Evolutionary conservation across 495 filamentous ascomycete species (phyloP).

Genomic region (Pseudomonodictys pantanalensis): DNA sequence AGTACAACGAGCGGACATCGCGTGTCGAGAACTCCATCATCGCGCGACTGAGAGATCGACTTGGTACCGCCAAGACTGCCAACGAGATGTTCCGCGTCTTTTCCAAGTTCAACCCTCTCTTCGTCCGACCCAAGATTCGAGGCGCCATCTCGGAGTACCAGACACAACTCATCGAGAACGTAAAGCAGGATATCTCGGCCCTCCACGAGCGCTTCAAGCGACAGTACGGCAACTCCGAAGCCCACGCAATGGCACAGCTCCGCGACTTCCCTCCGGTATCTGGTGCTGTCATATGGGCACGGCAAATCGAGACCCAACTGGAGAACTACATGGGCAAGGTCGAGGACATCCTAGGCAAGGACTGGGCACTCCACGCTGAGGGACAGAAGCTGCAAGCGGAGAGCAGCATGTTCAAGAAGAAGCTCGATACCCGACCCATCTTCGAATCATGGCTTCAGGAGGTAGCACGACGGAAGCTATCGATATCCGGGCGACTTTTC

Average conservation of each 20-base stretch:
- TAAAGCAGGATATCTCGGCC: constrained; percentile 88
- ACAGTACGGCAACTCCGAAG: constrained; percentile 96
- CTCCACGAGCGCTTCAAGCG: constrained; percentile 97
- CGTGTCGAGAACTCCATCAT: constrained; percentile 99
- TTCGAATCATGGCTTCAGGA: constrained; percentile 95
- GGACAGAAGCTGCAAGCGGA: constrained; percentile 90
- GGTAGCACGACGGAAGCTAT: constrained; percentile 78
- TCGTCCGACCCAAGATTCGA: constrained; percentile 95
- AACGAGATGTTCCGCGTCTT: constrained; percentile 99
- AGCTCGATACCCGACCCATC: constrained; percentile 86
- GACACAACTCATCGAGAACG: constrained; percentile 92
- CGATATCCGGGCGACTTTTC: constrained; percentile 88
- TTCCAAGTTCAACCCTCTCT: constrained; percentile 98
- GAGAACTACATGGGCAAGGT: constrained; percentile 97
- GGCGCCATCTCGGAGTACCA: constrained; percentile 98
- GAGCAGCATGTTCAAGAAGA: constrained; percentile 87
- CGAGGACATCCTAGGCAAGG: constrained; percentile 86
- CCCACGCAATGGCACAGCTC: constrained; percentile 94
- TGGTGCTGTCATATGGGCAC: constrained; percentile 93
- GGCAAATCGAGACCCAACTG: constrained; percentile 93
- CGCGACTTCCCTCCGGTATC: constrained; percentile 93
- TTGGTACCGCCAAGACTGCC: constrained; percentile 91
- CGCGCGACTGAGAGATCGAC: constrained; percentile 82
- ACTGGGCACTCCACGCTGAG: constrained; percentile 91
- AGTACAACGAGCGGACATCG: constrained; percentile 94